phyloP scores from a whole-genome alignment of 352 stramenopile species.

The Phytopythium kandeliae region DNA sequence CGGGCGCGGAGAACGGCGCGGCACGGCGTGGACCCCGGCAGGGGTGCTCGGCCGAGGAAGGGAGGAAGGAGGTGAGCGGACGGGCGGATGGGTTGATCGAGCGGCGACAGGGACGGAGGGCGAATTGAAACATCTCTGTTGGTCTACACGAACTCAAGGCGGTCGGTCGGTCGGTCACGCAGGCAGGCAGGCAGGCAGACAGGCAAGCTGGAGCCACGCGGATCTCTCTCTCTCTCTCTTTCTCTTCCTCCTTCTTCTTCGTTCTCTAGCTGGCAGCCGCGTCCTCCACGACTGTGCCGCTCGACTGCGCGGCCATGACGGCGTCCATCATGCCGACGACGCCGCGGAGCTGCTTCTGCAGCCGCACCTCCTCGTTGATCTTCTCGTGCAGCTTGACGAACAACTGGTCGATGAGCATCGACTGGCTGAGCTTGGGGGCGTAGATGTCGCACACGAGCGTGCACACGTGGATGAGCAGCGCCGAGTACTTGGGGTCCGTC shows the following conservation, averaged over 20 bases:
- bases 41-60: too few relatives aligned
- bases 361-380: slow-evolving; percentile 75
- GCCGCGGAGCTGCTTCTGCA: slow-evolving; percentile 82
- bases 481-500: slow-evolving; percentile 91
- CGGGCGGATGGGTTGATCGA: not conserved
- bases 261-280: not conserved
- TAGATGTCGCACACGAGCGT: slow-evolving; percentile 93
- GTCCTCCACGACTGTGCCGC: slow-evolving; percentile 27
- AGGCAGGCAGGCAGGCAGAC: too few relatives aligned
- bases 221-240: too few relatives aligned
- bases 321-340: slow-evolving; percentile 89
- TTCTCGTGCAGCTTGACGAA: slow-evolving; percentile 91
- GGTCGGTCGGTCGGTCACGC: too few relatives aligned
- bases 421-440: slow-evolving; percentile 87
- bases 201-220: too few relatives aligned
- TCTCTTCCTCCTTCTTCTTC: too few relatives aligned
- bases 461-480: slow-evolving; percentile 90
- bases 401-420: slow-evolving; percentile 90
- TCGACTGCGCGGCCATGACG: slow-evolving; percentile 83
- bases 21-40: too few relatives aligned
- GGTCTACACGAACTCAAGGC: too few relatives aligned
- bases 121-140: too few relatives aligned
- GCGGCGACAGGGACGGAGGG: too few relatives aligned
- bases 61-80: too few relatives aligned
- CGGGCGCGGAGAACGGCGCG: too few relatives aligned